Conservation (phyloP, 2,329 filamentous ascomycete species). For the Eutypa lata region DNA sequence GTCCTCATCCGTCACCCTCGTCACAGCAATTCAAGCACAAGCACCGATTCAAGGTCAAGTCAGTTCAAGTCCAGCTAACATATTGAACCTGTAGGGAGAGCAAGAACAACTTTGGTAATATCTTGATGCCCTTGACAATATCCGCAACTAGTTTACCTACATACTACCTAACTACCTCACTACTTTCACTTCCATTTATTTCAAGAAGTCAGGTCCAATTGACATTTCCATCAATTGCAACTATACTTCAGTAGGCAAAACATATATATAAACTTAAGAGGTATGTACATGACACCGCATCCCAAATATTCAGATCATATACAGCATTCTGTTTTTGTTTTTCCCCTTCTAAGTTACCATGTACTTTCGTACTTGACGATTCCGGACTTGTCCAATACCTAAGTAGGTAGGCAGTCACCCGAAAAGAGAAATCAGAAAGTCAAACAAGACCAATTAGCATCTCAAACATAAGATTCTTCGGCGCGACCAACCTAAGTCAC, state of each 20-base stretch:
- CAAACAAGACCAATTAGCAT: neutral
- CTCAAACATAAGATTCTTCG: neutral
- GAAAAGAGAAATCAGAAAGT: neutral
- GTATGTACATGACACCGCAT: neutral
- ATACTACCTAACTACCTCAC: too few relatives aligned
- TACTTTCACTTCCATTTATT: too few relatives aligned
- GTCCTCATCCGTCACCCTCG: neutral
- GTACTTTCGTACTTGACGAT: neutral
- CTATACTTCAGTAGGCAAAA: too few relatives aligned
- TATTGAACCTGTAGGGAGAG: neutral
- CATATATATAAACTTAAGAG: neutral
- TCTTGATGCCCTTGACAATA: neutral
- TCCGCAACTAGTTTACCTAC: neutral
- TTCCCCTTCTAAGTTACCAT: neutral
- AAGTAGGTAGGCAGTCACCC: conserved; percentile 1
- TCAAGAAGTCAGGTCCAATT: too few relatives aligned
- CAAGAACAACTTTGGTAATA: neutral
- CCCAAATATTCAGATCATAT: neutral
- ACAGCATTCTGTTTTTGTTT: neutral
- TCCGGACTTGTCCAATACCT: neutral
- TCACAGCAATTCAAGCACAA: neutral
- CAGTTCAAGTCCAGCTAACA: neutral
- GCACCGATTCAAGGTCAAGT: too few relatives aligned
- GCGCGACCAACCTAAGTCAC: neutral
- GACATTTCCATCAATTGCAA: neutral